These are phyloP conservation scores for Xerocomellus amylosporus DNA, from an alignment of 768 basidiomycete species.

Conservation along the genomic window DNA sequence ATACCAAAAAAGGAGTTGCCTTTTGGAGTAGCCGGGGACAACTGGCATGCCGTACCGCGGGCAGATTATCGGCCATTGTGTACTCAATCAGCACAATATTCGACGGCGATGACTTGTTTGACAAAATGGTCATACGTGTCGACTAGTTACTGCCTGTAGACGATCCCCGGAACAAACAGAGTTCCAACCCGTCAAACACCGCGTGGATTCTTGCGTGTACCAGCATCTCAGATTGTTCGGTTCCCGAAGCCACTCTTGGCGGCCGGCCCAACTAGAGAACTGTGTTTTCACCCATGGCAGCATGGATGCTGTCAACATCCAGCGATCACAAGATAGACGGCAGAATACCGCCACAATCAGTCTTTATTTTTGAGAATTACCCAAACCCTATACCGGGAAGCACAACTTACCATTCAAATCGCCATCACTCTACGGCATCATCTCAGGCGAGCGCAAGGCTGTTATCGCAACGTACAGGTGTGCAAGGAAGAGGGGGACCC, in stretches of 20 bases:
- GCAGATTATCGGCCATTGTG: constrained; percentile 29
- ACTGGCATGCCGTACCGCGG: constrained; percentile 24
- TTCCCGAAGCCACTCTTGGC: not conserved
- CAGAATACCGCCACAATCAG: constrained; percentile 7
- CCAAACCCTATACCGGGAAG: constrained; percentile 6
- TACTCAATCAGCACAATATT: constrained; percentile 16
- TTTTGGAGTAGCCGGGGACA: constrained; percentile 22
- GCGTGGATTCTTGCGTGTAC: not conserved
- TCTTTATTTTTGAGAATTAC: constrained; percentile 12
- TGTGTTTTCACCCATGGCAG: not conserved
- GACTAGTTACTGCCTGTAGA: not conserved
- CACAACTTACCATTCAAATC: constrained; percentile 2
- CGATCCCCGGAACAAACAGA: not conserved
- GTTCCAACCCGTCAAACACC: not conserved
- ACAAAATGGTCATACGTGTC: not conserved
- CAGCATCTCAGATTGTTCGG: not conserved
- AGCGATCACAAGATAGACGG: not conserved
- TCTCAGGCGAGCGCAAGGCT: constrained; percentile 3
- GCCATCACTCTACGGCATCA: constrained; percentile 2
- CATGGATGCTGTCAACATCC: not conserved
- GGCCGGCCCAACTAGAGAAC: not conserved
- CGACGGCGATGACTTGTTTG: constrained; percentile 10
- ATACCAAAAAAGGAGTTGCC: constrained; percentile 24
- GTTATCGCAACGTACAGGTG: not conserved
- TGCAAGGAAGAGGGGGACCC: not conserved